Evolutionary conservation across 106 monocot species (phyloP).

Genomic region (Triglochin maritima): DNA sequence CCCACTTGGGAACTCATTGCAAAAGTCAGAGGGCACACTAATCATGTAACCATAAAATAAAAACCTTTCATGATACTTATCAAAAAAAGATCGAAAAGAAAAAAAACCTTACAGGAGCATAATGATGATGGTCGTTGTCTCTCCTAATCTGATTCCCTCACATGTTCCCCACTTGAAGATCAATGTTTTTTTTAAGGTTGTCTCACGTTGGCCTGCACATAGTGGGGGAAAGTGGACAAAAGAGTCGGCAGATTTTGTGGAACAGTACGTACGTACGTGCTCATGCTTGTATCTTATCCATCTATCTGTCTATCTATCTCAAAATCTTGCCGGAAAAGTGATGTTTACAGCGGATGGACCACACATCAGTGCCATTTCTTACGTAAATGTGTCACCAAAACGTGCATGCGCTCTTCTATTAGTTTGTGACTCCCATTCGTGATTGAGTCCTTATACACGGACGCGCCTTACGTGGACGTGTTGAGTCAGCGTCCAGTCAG

Average conservation of each 20-base stretch:
- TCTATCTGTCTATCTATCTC: neutral
- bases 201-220: neutral
- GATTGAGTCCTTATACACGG: too few relatives aligned
- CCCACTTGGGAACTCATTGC: too few relatives aligned
- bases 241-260: neutral
- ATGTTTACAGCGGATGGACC: slow-evolving; percentile 1
- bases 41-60: too few relatives aligned
- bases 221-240: neutral
- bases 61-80: too few relatives aligned
- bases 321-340: neutral
- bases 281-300: neutral
- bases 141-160: neutral
- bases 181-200: slow-evolving; percentile 3
- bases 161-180: neutral
- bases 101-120: too few relatives aligned
- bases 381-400: neutral
- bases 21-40: too few relatives aligned
- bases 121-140: too few relatives aligned
- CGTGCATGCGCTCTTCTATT: neutral
- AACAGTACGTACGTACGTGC: neutral
- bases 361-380: neutral
- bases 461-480: too few relatives aligned
- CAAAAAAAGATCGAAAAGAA: too few relatives aligned
- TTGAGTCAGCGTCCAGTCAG: neutral
- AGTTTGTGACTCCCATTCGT: neutral